Evolutionary conservation across 2,329 filamentous ascomycete genomes (phyloP).

Genomic region (Penicillium sp.): DNA sequence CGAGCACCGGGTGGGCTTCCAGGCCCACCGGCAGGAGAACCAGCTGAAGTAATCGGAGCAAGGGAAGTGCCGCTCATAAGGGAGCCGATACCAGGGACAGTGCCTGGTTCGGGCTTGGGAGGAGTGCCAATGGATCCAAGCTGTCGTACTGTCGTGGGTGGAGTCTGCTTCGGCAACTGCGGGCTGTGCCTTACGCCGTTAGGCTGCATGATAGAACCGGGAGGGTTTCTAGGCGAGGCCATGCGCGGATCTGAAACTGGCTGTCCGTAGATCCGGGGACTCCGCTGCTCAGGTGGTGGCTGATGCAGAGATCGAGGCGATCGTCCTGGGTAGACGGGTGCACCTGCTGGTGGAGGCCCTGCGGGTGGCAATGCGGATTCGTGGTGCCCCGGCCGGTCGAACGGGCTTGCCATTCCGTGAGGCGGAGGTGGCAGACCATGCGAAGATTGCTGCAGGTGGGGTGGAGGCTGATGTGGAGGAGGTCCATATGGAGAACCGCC

Average conservation of each 20-base stretch:
- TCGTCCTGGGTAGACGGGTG: slow-evolving; percentile 31
- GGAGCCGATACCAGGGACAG: slow-evolving; percentile 59
- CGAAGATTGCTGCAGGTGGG: slow-evolving; percentile 30
- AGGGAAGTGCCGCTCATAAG: slow-evolving; percentile 47
- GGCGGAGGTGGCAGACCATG: slow-evolving; percentile 33
- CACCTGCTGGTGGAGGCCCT: slow-evolving; percentile 25
- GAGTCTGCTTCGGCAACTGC: slow-evolving; percentile 32
- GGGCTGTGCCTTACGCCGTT: slow-evolving; percentile 35
- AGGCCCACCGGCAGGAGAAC: slow-evolving; percentile 28
- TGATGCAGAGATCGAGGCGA: slow-evolving; percentile 36
- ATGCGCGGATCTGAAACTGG: slow-evolving; percentile 39
- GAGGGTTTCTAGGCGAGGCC: slow-evolving; percentile 39
- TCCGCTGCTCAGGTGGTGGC: slow-evolving; percentile 34
- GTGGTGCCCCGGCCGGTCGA: slow-evolving; percentile 41
- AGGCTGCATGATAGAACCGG: slow-evolving; percentile 27
- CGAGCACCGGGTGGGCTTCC: slow-evolving; percentile 20
- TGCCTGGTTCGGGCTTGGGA: slow-evolving; percentile 40
- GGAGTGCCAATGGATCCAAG: slow-evolving; percentile 25
- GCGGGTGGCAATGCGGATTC: slow-evolving; percentile 36
- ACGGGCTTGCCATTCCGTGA: slow-evolving; percentile 34
- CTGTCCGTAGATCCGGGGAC: slow-evolving; percentile 34
- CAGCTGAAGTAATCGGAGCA: slow-evolving; percentile 32
- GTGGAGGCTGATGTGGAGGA: slow-evolving; percentile 31
- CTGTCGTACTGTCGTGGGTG: slow-evolving; percentile 23
- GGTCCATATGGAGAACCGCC: slow-evolving; percentile 41